Conservation (phyloP, 371 early-diverging fungal species). For the Actinomortierella wolfii region DNA sequence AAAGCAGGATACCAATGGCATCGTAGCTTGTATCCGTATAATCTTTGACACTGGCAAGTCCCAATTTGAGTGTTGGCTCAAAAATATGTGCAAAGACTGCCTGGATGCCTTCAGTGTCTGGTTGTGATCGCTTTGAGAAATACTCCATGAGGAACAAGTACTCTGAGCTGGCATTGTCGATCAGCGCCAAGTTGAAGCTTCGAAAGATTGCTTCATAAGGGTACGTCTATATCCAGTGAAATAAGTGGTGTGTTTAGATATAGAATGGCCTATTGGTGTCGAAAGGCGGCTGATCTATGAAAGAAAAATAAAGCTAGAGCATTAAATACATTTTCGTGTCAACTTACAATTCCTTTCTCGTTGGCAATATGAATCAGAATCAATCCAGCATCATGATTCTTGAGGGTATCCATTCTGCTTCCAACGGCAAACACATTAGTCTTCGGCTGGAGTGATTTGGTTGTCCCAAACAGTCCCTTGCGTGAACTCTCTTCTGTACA, state of each 20-base stretch:
- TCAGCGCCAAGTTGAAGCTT: slow-evolving; percentile 82
- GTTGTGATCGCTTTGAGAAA: slow-evolving; percentile 60
- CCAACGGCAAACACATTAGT: slow-evolving; percentile 79
- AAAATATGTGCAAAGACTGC: slow-evolving; percentile 73
- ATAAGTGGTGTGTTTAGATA: neutral
- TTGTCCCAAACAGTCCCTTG: slow-evolving; percentile 67
- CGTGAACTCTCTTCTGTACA: slow-evolving; percentile 80
- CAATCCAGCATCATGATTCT: slow-evolving; percentile 75
- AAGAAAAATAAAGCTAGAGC: slow-evolving; percentile 2
- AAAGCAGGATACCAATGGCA: slow-evolving; percentile 86
- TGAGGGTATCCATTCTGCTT: slow-evolving; percentile 71
- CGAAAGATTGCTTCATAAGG: slow-evolving; percentile 82
- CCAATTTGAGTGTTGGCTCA: slow-evolving; percentile 80
- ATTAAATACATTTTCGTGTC: neutral
- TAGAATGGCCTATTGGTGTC: neutral
- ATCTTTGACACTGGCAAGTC: slow-evolving; percentile 65
- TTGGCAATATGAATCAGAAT: slow-evolving; percentile 84
- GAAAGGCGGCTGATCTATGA: neutral
- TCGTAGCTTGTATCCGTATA: slow-evolving; percentile 82
- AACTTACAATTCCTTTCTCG: slow-evolving; percentile 66
- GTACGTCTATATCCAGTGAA: slow-evolving; percentile 60
- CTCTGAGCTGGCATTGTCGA: slow-evolving; percentile 93
- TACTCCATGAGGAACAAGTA: slow-evolving; percentile 89
- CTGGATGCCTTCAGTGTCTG: slow-evolving; percentile 50
- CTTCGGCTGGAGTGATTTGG: slow-evolving; percentile 68